Base-by-base conservation (phyloP, 2,329 filamentous ascomycete species). In the Aspergillus sp. region DNA sequence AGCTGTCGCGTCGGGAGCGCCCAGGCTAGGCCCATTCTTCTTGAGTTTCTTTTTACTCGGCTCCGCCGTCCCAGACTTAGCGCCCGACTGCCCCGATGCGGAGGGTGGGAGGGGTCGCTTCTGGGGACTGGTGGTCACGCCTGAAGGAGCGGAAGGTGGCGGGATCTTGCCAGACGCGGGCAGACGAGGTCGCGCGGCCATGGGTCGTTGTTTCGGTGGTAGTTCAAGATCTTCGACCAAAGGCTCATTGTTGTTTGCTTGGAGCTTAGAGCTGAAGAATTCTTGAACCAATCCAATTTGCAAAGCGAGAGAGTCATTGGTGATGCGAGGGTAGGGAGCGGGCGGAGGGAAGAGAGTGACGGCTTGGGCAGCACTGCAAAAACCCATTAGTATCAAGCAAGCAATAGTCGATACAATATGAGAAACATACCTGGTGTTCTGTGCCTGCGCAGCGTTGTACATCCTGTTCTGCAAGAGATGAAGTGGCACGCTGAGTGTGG, bases 171-270 rank as follows among this genome's bases (percentile, higher is more conserved):
- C 79, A 19, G 77, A 79, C 30, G 78, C 78, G 25, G 79, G 79
- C 47, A 81, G 72, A 63, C 79, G 74, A 23, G 79, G 75, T 30
- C 78, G 73, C 41, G 74, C 69, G 49, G 77, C 74, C 61, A 75
- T 79, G 19, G 77, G 79, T 47, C 92, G 85, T 78, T 99, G 95
- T 78, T 99, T 99, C 58, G 89, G 86, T 15, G 96, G 95, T 23
- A 99, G 81, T 68, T 99, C 94, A 72, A 98, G 91, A 77, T 99
- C 95, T 80, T 99, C 95, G 55, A 96, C 82, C 66, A 99, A 83
- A 47, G 92, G 88, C 73, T 92, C 86, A 70, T 94, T 88, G 73
- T 86, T 86, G 74, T 93, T 95, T 58, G 91, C 89, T 70, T 92
- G 90, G 60, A 99, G 81, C 77, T 96, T 96, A 68, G 88, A 88